phyloP scores from a whole-genome alignment of 495 filamentous ascomycete species.

The Podospora sp. region DNA sequence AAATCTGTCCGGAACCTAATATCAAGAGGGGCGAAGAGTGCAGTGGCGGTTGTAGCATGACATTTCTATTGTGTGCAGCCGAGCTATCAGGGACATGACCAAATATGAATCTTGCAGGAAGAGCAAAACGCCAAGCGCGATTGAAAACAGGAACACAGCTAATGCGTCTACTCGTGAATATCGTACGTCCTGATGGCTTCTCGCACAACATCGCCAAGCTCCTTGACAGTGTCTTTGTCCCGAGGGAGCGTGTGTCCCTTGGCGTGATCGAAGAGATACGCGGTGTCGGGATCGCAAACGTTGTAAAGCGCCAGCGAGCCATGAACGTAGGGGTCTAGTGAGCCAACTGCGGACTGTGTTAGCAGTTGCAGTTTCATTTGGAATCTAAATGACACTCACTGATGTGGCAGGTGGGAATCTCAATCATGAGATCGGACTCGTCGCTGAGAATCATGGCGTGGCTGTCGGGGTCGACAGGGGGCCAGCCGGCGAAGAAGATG shows the following conservation, averaged over 20 bases:
- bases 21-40: neutral
- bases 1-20: neutral
- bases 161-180: conserved; percentile 26
- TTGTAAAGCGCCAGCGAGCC: conserved; percentile 62
- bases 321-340: conserved; percentile 58
- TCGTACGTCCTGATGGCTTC: conserved; percentile 39
- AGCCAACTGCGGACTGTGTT: conserved; percentile 46
- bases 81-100: neutral
- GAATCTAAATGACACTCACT: conserved; percentile 37
- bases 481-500: conserved; percentile 61
- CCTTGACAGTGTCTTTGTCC: conserved; percentile 52
- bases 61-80: neutral
- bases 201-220: conserved; percentile 51
- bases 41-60: neutral
- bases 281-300: conserved; percentile 58
- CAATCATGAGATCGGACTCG: conserved; percentile 54
- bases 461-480: conserved; percentile 52
- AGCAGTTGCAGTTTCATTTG: neutral
- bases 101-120: neutral
- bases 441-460: conserved; percentile 54
- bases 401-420: conserved; percentile 61
- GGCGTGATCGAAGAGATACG: conserved; percentile 61
- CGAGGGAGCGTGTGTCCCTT: conserved; percentile 60
- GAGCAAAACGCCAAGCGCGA: conserved; percentile 2
- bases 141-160: neutral